Evolutionary conservation across 2,329 filamentous ascomycete genomes (phyloP), one percentile per base, ranked within the genome.

Genomic region (Blastomyces gilchristii): DNA sequence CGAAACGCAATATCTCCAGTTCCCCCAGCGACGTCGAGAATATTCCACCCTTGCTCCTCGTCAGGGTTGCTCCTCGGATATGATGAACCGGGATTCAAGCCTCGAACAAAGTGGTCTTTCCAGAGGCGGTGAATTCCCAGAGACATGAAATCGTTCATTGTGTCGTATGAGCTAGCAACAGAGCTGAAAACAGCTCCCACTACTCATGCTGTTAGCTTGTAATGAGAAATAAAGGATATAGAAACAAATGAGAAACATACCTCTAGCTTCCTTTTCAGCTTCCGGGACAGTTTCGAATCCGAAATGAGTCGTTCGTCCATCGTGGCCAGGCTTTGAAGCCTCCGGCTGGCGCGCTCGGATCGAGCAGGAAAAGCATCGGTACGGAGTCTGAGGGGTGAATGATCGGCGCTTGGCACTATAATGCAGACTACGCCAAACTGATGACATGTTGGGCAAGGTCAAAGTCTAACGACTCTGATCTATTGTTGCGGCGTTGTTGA

Each of bases 141-240:
- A 8, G 94, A 97, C 94, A 99, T 99, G 69, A 97, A 83, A 76
- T 99, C 94, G 79, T 99, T 99, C 94, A 99, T 99, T 66, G 87
- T 88, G 77, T 99, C 94, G 78, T 99, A 99, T 22, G 89, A 91
- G 66, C 90, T 87, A 68, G 94, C 94, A 50, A 99, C 94, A 68
- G 89, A 97, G 76, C 90, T 93, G 80, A 99, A 99, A 64, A 99
- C 94, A 52, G 85, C 86, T 65, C 89, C 89, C 50, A 97, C 92
- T 82, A 45, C 5, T 39, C 39, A 39, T 54, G 39, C 45, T 64
- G 31, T 65, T 64, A 61, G 58, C 34, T 28, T 58, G 25, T 16
- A 4, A 5, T 2, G 39, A 34, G 62, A 37, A 6, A 22, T 18
- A 45, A 54, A 39, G 9, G 14, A 25, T 53, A 7, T 12, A 43